phyloP scores from a whole-genome alignment of 768 basidiomycete species.

The Cystofilobasidium macerans region DNA sequence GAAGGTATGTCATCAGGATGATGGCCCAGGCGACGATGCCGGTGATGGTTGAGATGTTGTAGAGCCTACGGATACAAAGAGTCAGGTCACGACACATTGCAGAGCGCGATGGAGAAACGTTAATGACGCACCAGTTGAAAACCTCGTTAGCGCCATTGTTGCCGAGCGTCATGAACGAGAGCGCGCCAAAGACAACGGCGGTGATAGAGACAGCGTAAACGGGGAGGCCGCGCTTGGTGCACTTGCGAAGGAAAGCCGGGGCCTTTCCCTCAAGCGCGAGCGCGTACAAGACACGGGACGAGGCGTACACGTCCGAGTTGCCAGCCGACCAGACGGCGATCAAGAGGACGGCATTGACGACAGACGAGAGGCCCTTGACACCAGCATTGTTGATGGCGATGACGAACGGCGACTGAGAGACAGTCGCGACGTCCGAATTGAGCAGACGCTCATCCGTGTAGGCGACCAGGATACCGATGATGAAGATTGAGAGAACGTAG shows the following conservation, averaged over 20 bases:
- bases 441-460: constrained; percentile 30
- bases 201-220: constrained; percentile 28
- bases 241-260: constrained; percentile 32
- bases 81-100: too few relatives aligned
- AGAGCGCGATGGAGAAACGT: too few relatives aligned
- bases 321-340: constrained; percentile 40
- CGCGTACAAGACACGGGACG: constrained; percentile 35
- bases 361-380: constrained; percentile 36
- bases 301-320: constrained; percentile 37
- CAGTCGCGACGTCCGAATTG: constrained; percentile 27
- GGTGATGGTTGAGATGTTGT: constrained; percentile 37
- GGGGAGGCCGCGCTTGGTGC: constrained; percentile 37
- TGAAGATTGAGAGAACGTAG: constrained; percentile 29
- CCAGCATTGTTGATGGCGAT: constrained; percentile 37
- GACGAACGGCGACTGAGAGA: constrained; percentile 37
- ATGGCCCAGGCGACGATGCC: constrained; percentile 30
- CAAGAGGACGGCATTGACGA: constrained; percentile 38
- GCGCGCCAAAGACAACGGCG: constrained; percentile 30
- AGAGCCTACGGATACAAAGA: constrained; percentile 32
- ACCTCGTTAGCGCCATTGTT: constrained; percentile 12
- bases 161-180: constrained; percentile 26
- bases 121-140: constrained; percentile 27
- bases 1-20: constrained; percentile 22
- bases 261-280: constrained; percentile 35
- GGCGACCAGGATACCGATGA: constrained; percentile 35